Evolutionary conservation across 306 rosid genomes (phyloP).

Genomic region (Castanopsis chinensis): DNA sequence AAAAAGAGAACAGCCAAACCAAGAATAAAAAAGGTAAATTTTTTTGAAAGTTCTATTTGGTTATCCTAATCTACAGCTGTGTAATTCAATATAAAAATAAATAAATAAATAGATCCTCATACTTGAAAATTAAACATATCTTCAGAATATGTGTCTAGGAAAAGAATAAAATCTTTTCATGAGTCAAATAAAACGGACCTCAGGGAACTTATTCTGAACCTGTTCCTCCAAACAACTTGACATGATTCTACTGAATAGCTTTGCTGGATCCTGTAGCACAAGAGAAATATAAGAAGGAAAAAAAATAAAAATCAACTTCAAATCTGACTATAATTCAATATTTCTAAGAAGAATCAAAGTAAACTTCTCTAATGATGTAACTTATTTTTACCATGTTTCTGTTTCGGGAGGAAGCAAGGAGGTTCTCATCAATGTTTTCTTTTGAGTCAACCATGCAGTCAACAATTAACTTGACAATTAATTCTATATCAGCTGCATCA

Average conservation of each 20-base stretch:
- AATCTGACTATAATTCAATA: background rate
- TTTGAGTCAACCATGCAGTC: slow-evolving; percentile 58
- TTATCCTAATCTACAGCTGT: background rate
- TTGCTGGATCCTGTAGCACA: slow-evolving; percentile 55
- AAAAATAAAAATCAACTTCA: background rate
- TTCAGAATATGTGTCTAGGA: background rate
- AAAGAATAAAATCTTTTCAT: background rate
- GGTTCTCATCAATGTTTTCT: slow-evolving; percentile 71
- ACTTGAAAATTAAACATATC: background rate
- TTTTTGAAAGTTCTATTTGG: background rate
- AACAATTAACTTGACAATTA: slow-evolving; percentile 56
- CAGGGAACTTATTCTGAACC: slow-evolving; percentile 41
- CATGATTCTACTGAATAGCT: slow-evolving; percentile 45
- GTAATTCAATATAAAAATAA: background rate
- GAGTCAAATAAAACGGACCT: slow-evolving; percentile 52
- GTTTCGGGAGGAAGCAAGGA: slow-evolving; percentile 46
- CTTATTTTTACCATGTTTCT: slow-evolving; percentile 42
- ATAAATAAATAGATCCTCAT: background rate
- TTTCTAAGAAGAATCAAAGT: background rate
- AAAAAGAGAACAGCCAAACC: background rate
- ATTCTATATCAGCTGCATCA: slow-evolving; percentile 45
- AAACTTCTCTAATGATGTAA: background rate
- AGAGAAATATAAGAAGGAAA: background rate
- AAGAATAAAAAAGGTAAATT: background rate
- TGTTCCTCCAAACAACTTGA: slow-evolving; percentile 58